Conservation (phyloP, 176 grass and related monocot species). For the Oryza glaberrima region DNA sequence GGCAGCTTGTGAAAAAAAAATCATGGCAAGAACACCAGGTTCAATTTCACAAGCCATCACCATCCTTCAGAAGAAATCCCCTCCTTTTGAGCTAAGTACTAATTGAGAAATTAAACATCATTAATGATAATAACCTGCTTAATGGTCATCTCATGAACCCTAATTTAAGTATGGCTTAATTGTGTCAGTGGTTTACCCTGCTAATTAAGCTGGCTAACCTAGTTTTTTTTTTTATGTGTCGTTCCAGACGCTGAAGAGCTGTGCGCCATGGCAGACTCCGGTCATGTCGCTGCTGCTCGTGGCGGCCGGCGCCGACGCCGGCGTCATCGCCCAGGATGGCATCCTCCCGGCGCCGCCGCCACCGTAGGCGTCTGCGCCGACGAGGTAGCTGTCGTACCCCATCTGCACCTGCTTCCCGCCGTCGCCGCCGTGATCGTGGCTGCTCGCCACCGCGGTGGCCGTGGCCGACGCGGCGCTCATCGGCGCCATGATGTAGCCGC, state of each 20-base stretch:
- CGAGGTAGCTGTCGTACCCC: constrained; percentile 46
- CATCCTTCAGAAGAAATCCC: constrained; percentile 55
- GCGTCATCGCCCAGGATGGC: constrained; percentile 24
- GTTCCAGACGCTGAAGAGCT: constrained; percentile 71
- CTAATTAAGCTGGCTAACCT: not conserved
- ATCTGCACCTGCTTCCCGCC: constrained; percentile 36
- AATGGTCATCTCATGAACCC: constrained; percentile 38
- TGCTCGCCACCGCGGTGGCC: constrained; percentile 23
- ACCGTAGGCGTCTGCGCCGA: constrained; percentile 39
- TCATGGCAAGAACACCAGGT: constrained; percentile 7
- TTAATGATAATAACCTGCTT: constrained; percentile 37
- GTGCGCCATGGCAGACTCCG: constrained; percentile 39
- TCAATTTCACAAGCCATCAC: constrained; percentile 51
- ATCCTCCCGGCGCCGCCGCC: constrained; percentile 16
- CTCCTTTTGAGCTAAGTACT: constrained; percentile 19
- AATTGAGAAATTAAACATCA: constrained; percentile 2
- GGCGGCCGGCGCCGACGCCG: not conserved
- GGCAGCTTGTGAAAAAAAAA: constrained; percentile 39
- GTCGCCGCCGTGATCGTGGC: constrained; percentile 41
- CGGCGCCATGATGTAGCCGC: constrained; percentile 54
- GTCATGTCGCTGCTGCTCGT: constrained; percentile 48
- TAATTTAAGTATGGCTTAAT: constrained; percentile 31
- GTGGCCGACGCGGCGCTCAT: constrained; percentile 30
- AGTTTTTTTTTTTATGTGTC: constrained; percentile 41
- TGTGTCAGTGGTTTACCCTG: constrained; percentile 38